These are phyloP conservation scores for Talaromyces nanjingensis DNA, from an alignment of 495 filamentous ascomycete genomes.

Conservation along the genomic window DNA sequence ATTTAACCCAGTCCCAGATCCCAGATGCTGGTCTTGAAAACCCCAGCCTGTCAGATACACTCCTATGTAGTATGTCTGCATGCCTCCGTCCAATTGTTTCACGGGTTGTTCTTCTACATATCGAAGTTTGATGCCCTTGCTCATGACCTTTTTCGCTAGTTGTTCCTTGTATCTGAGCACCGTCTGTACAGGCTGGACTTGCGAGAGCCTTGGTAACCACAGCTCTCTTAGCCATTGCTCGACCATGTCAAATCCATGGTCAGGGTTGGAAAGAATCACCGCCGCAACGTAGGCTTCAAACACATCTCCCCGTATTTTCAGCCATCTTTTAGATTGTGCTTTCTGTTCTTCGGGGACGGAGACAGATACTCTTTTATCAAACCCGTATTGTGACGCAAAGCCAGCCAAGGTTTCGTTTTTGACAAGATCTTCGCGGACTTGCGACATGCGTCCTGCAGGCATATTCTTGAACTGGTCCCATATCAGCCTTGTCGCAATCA, in stretches of 20 bases:
- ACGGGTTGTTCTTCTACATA: constrained; percentile 53
- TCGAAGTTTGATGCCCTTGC: constrained; percentile 53
- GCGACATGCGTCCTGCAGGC: constrained; percentile 51
- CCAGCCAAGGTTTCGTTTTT: constrained; percentile 69
- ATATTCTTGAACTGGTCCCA: constrained; percentile 54
- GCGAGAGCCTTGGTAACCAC: constrained; percentile 49
- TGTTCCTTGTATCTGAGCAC: constrained; percentile 41
- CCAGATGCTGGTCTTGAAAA: constrained; percentile 55
- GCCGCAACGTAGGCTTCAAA: constrained; percentile 87
- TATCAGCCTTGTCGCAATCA: constrained; percentile 59
- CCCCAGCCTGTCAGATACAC: constrained; percentile 70
- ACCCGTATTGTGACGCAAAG: constrained; percentile 59
- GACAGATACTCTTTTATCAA: constrained; percentile 50
- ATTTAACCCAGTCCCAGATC: constrained; percentile 57
- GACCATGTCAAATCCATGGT: constrained; percentile 49
- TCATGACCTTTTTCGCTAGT: constrained; percentile 50
- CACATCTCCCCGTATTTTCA: constrained; percentile 72
- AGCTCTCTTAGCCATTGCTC: constrained; percentile 62
- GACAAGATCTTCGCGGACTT: constrained; percentile 61
- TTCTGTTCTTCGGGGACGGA: constrained; percentile 37
- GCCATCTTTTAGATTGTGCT: constrained; percentile 40
- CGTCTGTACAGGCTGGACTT: constrained; percentile 31
- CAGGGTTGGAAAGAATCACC: constrained; percentile 56
- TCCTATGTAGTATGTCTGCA: constrained; percentile 59
- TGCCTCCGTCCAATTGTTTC: constrained; percentile 47